These are phyloP conservation scores for Pythium chondricola DNA, from an alignment of 352 stramenopile genomes.

Conservation along the genomic window DNA sequence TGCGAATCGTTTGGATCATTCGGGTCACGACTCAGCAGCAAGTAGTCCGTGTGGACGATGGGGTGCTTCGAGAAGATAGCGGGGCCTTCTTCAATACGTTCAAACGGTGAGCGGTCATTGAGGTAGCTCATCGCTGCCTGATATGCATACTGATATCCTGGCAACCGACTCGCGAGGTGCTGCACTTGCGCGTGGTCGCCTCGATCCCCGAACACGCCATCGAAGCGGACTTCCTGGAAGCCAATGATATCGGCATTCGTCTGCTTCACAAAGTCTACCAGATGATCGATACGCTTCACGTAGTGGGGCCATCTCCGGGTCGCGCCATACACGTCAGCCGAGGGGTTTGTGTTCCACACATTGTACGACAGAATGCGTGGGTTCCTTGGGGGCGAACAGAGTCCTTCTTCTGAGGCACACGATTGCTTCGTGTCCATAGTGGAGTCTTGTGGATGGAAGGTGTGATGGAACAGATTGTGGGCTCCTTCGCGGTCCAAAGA, in stretches of 20 bases:
- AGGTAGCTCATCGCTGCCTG: slow-evolving; percentile 84
- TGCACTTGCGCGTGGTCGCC: slow-evolving; percentile 72
- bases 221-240: slow-evolving; percentile 85
- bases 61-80: slow-evolving; percentile 77
- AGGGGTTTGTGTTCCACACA: slow-evolving; percentile 88
- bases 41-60: slow-evolving; percentile 75
- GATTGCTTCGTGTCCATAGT: not conserved
- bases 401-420: not conserved
- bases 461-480: slow-evolving; percentile 74
- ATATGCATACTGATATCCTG: slow-evolving; percentile 80
- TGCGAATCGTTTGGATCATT: slow-evolving; percentile 83
- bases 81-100: slow-evolving; percentile 80
- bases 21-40: slow-evolving; percentile 69
- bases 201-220: slow-evolving; percentile 56
- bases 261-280: slow-evolving; percentile 46
- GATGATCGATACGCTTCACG: slow-evolving; percentile 63
- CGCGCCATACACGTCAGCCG: slow-evolving; percentile 52
- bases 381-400: not conserved
- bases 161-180: slow-evolving; percentile 56
- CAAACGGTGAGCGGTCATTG: slow-evolving; percentile 44
- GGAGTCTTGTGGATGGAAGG: slow-evolving; percentile 27
- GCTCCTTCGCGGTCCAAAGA: slow-evolving; percentile 60
- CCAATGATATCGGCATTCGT: slow-evolving; percentile 63
- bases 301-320: slow-evolving; percentile 66
- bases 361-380: slow-evolving; percentile 85